phyloP scores from a whole-genome alignment of 192 early-diverging fungal genomes.

The Fimicolochytrium jonesii region DNA sequence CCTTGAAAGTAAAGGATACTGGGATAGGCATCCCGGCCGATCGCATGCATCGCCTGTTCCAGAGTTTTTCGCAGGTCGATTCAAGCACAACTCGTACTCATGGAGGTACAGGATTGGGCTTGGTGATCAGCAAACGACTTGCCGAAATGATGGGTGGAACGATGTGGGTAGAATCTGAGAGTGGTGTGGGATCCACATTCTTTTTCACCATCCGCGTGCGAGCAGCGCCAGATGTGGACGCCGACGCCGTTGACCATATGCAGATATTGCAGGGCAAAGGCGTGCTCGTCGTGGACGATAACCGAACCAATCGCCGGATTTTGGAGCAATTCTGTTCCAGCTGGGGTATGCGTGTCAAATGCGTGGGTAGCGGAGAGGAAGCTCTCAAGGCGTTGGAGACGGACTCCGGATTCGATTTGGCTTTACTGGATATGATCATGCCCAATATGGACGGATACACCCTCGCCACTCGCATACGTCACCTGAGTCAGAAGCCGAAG shows the following conservation, averaged over 20 bases:
- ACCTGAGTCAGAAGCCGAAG: background rate
- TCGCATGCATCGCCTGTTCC: constrained; percentile 60
- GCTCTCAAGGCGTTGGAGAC: background rate
- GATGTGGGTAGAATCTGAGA: constrained; percentile 71
- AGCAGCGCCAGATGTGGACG: constrained; percentile 2
- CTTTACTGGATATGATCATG: background rate
- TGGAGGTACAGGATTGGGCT: constrained; percentile 78
- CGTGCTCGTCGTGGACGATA: constrained; percentile 20
- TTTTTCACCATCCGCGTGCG: constrained; percentile 52
- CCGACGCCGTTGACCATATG: background rate
- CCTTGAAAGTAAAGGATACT: constrained; percentile 68
- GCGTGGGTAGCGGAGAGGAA: background rate
- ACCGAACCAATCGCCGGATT: constrained; percentile 17
- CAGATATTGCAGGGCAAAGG: background rate
- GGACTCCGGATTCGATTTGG: background rate
- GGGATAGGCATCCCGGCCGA: constrained; percentile 13
- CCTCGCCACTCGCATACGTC: background rate
- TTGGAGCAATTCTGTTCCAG: background rate
- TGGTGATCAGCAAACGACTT: constrained; percentile 73
- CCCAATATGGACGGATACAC: constrained; percentile 1
- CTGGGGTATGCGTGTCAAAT: constrained; percentile 2
- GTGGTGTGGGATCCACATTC: constrained; percentile 73
- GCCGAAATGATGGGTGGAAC: constrained; percentile 74
- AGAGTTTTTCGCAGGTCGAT: constrained; percentile 79
- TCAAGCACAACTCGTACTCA: constrained; percentile 24